A percentile compares a stretch with the other conserved stretches of the same genome.
Conservation (phyloP, 352 stramenopile species). For the Saprolegnia parasitica region DNA sequence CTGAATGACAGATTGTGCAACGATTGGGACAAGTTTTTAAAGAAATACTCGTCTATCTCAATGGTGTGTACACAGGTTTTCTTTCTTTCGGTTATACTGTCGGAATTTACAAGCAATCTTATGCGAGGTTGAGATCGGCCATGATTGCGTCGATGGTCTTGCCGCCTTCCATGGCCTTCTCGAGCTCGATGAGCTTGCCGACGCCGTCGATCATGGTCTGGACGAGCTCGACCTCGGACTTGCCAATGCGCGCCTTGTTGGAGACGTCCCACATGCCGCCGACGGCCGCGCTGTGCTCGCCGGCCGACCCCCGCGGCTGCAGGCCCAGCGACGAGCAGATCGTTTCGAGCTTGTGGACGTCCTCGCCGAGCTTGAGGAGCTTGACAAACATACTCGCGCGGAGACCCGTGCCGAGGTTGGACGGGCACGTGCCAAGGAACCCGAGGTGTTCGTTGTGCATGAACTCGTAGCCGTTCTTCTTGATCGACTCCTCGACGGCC, state of each 20-base stretch:
- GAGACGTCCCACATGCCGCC: constrained; percentile 86
- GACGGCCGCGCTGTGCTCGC: constrained; percentile 84
- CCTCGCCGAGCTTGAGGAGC: constrained; percentile 77
- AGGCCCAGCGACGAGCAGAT: constrained; percentile 79
- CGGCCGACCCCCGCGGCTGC: constrained; percentile 67
- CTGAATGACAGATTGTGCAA: too few relatives aligned
- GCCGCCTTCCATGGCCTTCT: constrained; percentile 76
- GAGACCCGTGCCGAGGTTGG: constrained; percentile 86
- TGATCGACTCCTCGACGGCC: constrained; percentile 69
- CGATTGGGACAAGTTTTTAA: too few relatives aligned
- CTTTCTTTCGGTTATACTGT: neutral
- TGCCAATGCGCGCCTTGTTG: constrained; percentile 82
- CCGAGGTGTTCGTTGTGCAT: constrained; percentile 72
- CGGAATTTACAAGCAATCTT: neutral
- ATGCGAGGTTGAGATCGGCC: constrained; percentile 17
- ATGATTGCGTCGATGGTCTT: constrained; percentile 50
- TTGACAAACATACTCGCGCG: constrained; percentile 87
- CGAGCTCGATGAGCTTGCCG: constrained; percentile 79
- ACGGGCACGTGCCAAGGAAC: constrained; percentile 86
- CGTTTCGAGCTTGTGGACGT: constrained; percentile 75
- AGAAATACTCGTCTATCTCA: too few relatives aligned
- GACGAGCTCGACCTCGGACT: constrained; percentile 88
- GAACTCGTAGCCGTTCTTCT: constrained; percentile 71
- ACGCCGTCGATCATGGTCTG: constrained; percentile 86
- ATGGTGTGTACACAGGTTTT: neutral